phyloP scores from a whole-genome alignment of 2,329 filamentous ascomycete genomes.

The Aspergillus bombycis region DNA sequence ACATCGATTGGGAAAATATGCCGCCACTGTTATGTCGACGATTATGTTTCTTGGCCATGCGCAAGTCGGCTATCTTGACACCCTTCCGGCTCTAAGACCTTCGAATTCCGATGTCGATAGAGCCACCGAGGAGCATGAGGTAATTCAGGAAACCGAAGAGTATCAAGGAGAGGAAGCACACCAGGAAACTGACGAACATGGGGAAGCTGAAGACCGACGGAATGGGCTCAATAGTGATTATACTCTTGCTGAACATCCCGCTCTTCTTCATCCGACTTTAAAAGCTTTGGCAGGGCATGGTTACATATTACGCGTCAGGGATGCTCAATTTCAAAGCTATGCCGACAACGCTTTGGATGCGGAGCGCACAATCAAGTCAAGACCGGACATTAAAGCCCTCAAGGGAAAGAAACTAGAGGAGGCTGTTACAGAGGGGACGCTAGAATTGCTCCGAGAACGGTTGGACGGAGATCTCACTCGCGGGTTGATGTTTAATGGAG shows the following conservation, averaged over 20 bases:
- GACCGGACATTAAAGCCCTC: constrained; percentile 35
- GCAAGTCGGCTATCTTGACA: constrained; percentile 52
- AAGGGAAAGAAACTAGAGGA: constrained; percentile 45
- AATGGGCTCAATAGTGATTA: constrained; percentile 31
- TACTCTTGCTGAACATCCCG: constrained; percentile 21
- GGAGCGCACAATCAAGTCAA: constrained; percentile 34
- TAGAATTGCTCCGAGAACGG: constrained; percentile 36
- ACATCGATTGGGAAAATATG: constrained; percentile 72
- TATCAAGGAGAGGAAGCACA: neutral
- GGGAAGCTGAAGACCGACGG: constrained; percentile 25
- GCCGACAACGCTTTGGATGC: constrained; percentile 45
- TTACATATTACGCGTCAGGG: constrained; percentile 43
- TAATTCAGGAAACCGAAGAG: constrained; percentile 17
- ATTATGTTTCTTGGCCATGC: constrained; percentile 78
- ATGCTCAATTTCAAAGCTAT: constrained; percentile 46
- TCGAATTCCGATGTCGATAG: constrained; percentile 28
- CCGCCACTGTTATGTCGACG: constrained; percentile 73
- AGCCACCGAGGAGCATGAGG: constrained; percentile 21
- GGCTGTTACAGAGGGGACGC: constrained; percentile 32
- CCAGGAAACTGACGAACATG: constrained; percentile 5
- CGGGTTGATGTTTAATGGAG: constrained; percentile 34
- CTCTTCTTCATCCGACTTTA: constrained; percentile 41
- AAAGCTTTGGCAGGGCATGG: constrained; percentile 45
- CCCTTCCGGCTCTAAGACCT: constrained; percentile 36
- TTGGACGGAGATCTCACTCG: constrained; percentile 40